phyloP scores from a whole-genome alignment of 352 stramenopile species.

The Phytophthora fragariaefolia region DNA sequence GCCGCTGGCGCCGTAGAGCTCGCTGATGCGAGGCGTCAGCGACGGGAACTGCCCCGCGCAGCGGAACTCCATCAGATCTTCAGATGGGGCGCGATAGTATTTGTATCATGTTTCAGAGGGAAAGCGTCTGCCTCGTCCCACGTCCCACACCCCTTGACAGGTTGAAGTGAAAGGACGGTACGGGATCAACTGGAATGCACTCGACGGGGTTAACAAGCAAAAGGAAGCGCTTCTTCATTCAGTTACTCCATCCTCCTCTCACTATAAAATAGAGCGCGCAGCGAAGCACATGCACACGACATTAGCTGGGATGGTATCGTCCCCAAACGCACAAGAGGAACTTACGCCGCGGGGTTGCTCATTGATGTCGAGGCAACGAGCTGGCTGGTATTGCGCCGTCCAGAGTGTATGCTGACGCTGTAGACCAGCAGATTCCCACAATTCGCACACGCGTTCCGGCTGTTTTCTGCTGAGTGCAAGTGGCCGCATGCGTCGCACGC shows the following conservation, averaged over 20 bases:
- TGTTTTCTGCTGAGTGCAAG: conserved; percentile 51
- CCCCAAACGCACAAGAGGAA: neutral
- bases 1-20: conserved; percentile 67
- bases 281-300: conserved; percentile 11
- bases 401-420: conserved; percentile 75
- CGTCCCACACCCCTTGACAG: neutral
- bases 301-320: neutral
- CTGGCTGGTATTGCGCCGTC: conserved; percentile 57
- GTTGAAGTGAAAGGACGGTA: conserved; percentile 26
- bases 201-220: neutral
- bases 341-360: conserved; percentile 22
- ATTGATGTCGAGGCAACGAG: conserved; percentile 43
- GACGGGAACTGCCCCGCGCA: conserved; percentile 36
- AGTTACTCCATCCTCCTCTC: conserved; percentile 5
- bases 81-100: no score
- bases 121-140: conserved; percentile 12
- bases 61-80: conserved; percentile 26
- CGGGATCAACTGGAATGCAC: neutral
- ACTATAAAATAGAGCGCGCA: conserved; percentile 36
- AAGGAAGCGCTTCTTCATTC: conserved; percentile 20
- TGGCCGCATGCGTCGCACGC: conserved; percentile 65
- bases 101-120: neutral
- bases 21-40: conserved; percentile 49
- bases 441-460: conserved; percentile 44
- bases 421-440: conserved; percentile 78